Evolutionary conservation across 345 rosid genomes (phyloP), one percentile per base, ranked within the genome.

Genomic region (thale cress (Arabidopsis thaliana)): DNA sequence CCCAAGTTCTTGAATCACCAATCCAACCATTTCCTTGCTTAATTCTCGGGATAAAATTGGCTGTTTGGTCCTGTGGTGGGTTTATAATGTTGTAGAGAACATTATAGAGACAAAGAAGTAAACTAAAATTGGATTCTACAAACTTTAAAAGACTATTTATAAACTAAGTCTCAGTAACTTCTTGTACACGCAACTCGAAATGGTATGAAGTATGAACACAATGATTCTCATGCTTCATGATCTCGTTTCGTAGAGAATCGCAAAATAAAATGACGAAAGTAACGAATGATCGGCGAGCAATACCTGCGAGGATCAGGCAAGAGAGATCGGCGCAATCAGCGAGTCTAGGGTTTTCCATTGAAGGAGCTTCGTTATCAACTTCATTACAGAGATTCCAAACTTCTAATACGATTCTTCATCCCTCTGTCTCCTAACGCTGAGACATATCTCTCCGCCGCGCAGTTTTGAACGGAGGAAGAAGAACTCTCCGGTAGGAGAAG

Each of bases 341-440:
- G 32, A 79, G 73, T 71, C 88, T 75, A 50, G 91, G 94, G 25
- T 88, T 89, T 55, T 86, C 90, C 82, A 87, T 81, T 7, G 72
- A 14, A 44, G 86, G 88, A 71, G 76, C 86, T 69, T 87, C 88
- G 6, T 50, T 53, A 6, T 90, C 94, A 72, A 83, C 91, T 77
- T 89, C 91, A 73, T 89, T 89, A 74, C 88, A 87, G 67, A 87
- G 87, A 53, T 87, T 87, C 88, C 89, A 89, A 72, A 87, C 84
- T 82, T 87, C 87, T 37, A 87, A 70, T 6, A 82, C 89, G 55
- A 89, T 78, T 74, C 94, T 84, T 80, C 89, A 87, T 85, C 25
- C 86, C 91, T 2, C 91, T 86, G 78, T 87, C 91, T 24, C 93
- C 87, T 6, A 87, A 20, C 20, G 20, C 20, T 16, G 20, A 16